Conservation (phyloP, 306 rosid species). For the Cicer chorassanicum region DNA sequence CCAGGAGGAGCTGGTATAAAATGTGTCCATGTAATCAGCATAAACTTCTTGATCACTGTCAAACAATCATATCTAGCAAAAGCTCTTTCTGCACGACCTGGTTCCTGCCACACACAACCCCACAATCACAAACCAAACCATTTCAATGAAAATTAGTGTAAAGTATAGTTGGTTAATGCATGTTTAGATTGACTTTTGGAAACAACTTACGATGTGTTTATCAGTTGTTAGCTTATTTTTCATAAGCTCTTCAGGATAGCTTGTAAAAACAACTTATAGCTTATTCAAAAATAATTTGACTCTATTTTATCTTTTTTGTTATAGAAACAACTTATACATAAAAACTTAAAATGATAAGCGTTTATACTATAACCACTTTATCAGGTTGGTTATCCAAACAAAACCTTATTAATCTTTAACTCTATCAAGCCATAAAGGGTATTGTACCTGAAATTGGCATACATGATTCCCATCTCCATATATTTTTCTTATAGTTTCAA, state of each 20-base stretch:
- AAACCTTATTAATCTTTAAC: background rate
- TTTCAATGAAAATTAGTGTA: slow-evolving; percentile 1
- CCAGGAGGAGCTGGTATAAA: slow-evolving; percentile 59
- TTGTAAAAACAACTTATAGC: too few species aligned
- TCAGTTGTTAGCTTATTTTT: too few species aligned
- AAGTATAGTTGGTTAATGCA: background rate
- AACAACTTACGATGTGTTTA: too few species aligned
- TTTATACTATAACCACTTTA: too few species aligned
- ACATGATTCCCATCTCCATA: slow-evolving; percentile 60
- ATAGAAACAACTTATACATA: too few species aligned
- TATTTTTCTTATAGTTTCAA: slow-evolving; percentile 48
- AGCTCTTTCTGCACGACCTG: slow-evolving; percentile 80
- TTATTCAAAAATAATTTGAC: too few species aligned
- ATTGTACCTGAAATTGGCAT: slow-evolving; percentile 71
- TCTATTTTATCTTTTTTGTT: too few species aligned
- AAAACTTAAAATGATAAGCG: too few species aligned
- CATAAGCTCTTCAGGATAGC: too few species aligned
- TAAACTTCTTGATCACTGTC: slow-evolving; percentile 76
- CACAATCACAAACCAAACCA: background rate
- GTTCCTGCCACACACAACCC: slow-evolving; percentile 56
- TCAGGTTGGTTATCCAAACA: too few species aligned
- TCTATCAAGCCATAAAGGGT: slow-evolving; percentile 21
- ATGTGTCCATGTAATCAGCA: slow-evolving; percentile 44
- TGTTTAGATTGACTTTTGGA: background rate
- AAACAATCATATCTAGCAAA: slow-evolving; percentile 78